Base-by-base conservation (phyloP, 2,329 filamentous ascomycete species). In the Verticillium dahliae region DNA sequence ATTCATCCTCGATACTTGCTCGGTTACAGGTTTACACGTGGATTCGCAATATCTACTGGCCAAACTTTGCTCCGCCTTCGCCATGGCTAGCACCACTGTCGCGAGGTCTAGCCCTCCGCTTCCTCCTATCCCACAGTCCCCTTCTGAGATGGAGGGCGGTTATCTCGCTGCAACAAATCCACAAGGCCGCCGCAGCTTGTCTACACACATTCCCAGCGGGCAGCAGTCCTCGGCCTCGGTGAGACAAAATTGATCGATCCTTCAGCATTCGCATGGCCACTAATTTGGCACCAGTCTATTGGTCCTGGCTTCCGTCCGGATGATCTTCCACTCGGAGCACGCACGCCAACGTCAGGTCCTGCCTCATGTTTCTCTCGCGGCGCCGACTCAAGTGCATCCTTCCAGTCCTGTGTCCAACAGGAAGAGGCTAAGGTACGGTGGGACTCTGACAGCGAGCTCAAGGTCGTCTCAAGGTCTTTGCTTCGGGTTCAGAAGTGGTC, bases 401-500 rank as follows among this genome's bases (percentile, higher is more conserved):
- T 76, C 55, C 69, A 69, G 1, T 77, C 74, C 1, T 74, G 72
- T 0, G 65, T 77, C 7, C 62, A 66, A 11, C 74, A 76, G 39
- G 75, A 77, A 63, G 75, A 77, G 56, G 73, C 75, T 14, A 76
- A 75, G 59, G 65, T 72, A 9, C 71, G 74, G 34, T 77, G 75
- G 75, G 72, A 77, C 60, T 72, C 75, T 0, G 75, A 77, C 4
- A 69, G 71, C 6, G 75, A 77, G 57, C 73, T 77, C 41, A 75
- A 75, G 57, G 68, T 67, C 13, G 71, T 77, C 60, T 77, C 75
- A 54, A 75, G 72, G 60, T 66, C 65, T 9, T 69, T 77, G 15
- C 73, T 77, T 0, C 67, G 69, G 2, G 65, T 77, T 9, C 75
- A 77, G 34, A 77, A 77, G 67, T 77, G 73, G 72, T 68, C 71